Conservation (phyloP, 768 basidiomycete genomes). For the Termitomyces sp. region DNA sequence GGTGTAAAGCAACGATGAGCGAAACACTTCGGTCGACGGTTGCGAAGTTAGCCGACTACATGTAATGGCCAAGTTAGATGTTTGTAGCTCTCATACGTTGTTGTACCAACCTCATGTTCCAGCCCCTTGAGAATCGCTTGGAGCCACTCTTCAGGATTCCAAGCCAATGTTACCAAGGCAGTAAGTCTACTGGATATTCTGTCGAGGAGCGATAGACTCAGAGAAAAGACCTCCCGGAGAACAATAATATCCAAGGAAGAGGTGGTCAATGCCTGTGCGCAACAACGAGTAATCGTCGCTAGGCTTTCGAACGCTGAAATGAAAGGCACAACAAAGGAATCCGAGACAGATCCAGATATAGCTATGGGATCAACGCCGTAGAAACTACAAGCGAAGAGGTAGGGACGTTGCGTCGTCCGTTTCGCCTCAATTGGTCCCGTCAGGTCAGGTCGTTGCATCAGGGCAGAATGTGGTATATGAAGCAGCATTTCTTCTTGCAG, state of each 20-base stretch:
- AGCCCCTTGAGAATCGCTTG: slow-evolving; percentile 44
- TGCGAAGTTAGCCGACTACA: slow-evolving; percentile 58
- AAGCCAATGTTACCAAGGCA: slow-evolving; percentile 34
- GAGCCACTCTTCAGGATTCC: slow-evolving; percentile 68
- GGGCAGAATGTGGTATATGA: slow-evolving; percentile 42
- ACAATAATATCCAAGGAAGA: slow-evolving; percentile 22
- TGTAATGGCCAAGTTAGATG: slow-evolving; percentile 19
- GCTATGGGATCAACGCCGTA: slow-evolving; percentile 41
- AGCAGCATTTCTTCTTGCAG: slow-evolving; percentile 49
- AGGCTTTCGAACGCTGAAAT: slow-evolving; percentile 52
- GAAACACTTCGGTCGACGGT: slow-evolving; percentile 59
- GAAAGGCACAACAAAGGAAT: slow-evolving; percentile 42
- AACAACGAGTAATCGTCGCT: slow-evolving; percentile 38
- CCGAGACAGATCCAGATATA: slow-evolving; percentile 12
- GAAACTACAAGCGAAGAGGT: slow-evolving; percentile 54
- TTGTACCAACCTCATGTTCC: slow-evolving; percentile 44
- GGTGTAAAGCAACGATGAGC: slow-evolving; percentile 49
- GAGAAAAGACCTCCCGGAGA: slow-evolving; percentile 47
- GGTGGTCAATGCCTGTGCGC: slow-evolving; percentile 30
- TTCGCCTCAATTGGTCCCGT: slow-evolving; percentile 27
- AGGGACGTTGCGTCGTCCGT: slow-evolving; percentile 30
- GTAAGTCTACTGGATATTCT: slow-evolving; percentile 41
- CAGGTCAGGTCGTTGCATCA: slow-evolving; percentile 46
- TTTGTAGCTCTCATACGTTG: slow-evolving; percentile 3
- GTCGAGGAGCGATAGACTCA: slow-evolving; percentile 44